These are phyloP conservation scores for Brassica juncea DNA, from an alignment of 345 rosid genomes.

Conservation along the genomic window DNA sequence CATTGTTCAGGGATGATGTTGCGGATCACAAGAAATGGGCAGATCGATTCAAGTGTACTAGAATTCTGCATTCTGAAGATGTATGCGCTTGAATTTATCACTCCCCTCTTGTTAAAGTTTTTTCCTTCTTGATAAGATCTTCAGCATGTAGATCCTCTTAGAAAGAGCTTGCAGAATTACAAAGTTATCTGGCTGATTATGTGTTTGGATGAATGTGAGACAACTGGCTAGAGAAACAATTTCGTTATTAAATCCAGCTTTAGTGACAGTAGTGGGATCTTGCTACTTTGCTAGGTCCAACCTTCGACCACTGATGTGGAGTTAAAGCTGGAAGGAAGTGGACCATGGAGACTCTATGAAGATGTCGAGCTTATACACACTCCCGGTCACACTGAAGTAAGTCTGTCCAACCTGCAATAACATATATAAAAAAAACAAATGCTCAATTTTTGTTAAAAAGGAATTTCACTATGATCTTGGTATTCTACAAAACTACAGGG, in stretches of 20 bases:
- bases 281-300: conserved; percentile 43
- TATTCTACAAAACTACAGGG: conserved; percentile 30
- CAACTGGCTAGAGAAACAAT: conserved; percentile 9
- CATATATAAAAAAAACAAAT: conserved; percentile 2
- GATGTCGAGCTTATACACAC: conserved; percentile 58
- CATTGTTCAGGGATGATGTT: conserved; percentile 59
- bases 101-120: neutral
- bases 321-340: conserved; percentile 61
- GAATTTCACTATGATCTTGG: conserved; percentile 1
- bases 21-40: conserved; percentile 74
- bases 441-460: neutral
- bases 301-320: conserved; percentile 52
- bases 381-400: conserved; percentile 61
- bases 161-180: neutral
- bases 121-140: neutral
- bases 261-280: conserved; percentile 19
- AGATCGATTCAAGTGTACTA: conserved; percentile 47
- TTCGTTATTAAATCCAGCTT: neutral
- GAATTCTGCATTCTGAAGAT: conserved; percentile 61
- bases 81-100: conserved; percentile 38
- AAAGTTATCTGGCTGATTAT: neutral
- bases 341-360: conserved; percentile 57
- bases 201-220: conserved; percentile 6
- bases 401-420: conserved; percentile 31
- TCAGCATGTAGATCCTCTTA: neutral